A percentile compares a stretch with the other conserved stretches of the same genome.
These are phyloP conservation scores for Abrus precatorius DNA, from an alignment of 306 rosid species.

Conservation along the genomic window DNA sequence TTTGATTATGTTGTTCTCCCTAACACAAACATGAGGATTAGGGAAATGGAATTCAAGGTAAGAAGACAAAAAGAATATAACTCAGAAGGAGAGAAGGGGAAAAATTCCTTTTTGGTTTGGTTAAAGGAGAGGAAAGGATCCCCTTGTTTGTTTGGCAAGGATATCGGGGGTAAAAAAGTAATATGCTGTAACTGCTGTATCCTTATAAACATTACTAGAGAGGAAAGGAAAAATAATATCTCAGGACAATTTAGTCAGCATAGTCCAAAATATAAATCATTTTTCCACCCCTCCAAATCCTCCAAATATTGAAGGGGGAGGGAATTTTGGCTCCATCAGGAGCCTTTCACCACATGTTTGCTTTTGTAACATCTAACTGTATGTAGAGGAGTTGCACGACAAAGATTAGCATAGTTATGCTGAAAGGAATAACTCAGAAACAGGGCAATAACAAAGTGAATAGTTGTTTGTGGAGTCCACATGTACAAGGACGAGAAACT, in stretches of 20 bases:
- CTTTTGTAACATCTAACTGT: not conserved
- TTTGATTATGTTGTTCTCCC: slow-evolving; percentile 72
- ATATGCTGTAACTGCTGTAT: not conserved
- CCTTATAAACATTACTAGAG: not conserved
- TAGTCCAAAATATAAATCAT: not conserved
- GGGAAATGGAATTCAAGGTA: slow-evolving; percentile 18
- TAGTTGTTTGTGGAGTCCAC: slow-evolving; percentile 13
- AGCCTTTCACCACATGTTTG: not conserved
- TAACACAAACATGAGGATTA: slow-evolving; percentile 36
- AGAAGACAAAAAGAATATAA: slow-evolving; percentile 1
- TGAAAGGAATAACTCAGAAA: not conserved
- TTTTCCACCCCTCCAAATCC: not conserved
- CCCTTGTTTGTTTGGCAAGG: not conserved
- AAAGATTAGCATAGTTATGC: not conserved
- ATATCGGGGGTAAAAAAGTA: not conserved
- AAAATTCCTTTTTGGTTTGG: not conserved
- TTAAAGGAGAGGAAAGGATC: not conserved
- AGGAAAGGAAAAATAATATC: not conserved
- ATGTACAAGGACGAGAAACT: slow-evolving; percentile 51
- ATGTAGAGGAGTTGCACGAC: not conserved
- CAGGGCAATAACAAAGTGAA: not conserved
- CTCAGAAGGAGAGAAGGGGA: not conserved
- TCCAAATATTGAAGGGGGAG: not conserved
- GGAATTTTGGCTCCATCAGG: not conserved
- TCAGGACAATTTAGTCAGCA: not conserved